Conservation (phyloP, 2,329 filamentous ascomycete genomes). For the Sporothrix pseudoabietina region DNA sequence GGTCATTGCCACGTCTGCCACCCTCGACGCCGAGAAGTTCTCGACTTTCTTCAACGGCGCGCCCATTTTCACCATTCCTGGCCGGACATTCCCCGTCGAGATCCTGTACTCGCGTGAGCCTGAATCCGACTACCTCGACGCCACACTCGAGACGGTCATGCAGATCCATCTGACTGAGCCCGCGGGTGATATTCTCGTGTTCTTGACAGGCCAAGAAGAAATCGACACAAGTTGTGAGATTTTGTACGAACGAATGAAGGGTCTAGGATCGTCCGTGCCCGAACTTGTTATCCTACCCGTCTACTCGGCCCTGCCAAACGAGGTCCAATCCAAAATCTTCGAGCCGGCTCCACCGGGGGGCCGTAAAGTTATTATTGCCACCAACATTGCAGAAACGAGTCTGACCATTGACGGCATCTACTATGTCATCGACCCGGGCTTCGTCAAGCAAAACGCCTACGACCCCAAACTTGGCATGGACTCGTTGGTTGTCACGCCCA, state of each 20-base stretch:
- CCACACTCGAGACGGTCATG: constrained; percentile 95
- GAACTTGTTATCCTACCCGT: constrained; percentile 92
- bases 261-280: constrained; percentile 83
- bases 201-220: constrained; percentile 96
- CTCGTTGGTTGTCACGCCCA: constrained; percentile 89
- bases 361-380: constrained; percentile 94
- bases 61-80: constrained; percentile 95
- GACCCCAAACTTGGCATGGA: constrained; percentile 98
- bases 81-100: constrained; percentile 92
- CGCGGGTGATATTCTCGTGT: constrained; percentile 90
- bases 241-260: constrained; percentile 93
- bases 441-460: constrained; percentile 97
- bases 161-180: constrained; percentile 95
- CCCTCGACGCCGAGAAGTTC: constrained; percentile 95
- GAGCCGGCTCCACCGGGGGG: constrained; percentile 84
- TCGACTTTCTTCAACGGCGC: constrained; percentile 94
- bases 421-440: constrained; percentile 95
- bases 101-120: constrained; percentile 94
- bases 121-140: constrained; percentile 92
- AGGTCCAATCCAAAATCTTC: constrained; percentile 93
- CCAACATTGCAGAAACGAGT: constrained; percentile 96
- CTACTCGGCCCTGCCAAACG: constrained; percentile 90
- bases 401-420: constrained; percentile 98
- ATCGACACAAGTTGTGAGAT: constrained; percentile 96
- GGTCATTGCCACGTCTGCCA: constrained; percentile 94